Evolutionary conservation across 192 early-diverging fungal species (phyloP).

Genomic region (Mortierella antarctica): DNA sequence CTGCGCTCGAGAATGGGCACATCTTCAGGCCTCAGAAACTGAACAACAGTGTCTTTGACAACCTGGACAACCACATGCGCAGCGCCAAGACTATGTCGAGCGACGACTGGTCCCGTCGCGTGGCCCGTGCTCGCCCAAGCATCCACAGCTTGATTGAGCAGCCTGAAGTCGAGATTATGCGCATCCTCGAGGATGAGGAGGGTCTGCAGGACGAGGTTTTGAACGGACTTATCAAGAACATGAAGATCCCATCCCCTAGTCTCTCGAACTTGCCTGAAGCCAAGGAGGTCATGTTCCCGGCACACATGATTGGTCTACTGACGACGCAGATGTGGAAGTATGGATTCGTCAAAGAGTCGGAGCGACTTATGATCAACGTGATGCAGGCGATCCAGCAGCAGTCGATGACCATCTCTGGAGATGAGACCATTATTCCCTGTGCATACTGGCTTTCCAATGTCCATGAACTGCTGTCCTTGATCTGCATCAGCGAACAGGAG

Average conservation of each 20-base stretch:
- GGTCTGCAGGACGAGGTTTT: constrained; percentile 84
- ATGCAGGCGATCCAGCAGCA: constrained; percentile 85
- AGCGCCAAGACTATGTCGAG: constrained; percentile 48
- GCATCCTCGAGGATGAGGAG: constrained; percentile 72
- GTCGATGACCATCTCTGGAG: constrained; percentile 73
- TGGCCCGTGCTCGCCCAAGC: constrained; percentile 41
- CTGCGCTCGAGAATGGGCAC: constrained; percentile 27
- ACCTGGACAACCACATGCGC: constrained; percentile 48
- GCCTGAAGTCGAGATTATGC: constrained; percentile 63
- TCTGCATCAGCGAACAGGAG: constrained; percentile 79
- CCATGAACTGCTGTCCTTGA: constrained; percentile 93
- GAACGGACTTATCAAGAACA: constrained; percentile 86
- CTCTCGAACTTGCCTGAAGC: constrained; percentile 77
- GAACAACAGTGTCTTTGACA: constrained; percentile 48
- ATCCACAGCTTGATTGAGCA: constrained; percentile 55
- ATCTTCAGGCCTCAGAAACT: constrained; percentile 51
- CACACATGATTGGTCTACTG: constrained; percentile 89
- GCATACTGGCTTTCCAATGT: constrained; percentile 99
- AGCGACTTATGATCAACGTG: constrained; percentile 85
- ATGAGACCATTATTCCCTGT: constrained; percentile 81
- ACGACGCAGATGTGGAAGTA: constrained; percentile 89
- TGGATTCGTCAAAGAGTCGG: constrained; percentile 85
- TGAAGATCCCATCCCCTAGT: constrained; percentile 90
- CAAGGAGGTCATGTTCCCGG: constrained; percentile 95
- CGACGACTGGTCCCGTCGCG: constrained; percentile 48